phyloP scores from a whole-genome alignment of 768 basidiomycete species.

The Naematelia aurantialba region DNA sequence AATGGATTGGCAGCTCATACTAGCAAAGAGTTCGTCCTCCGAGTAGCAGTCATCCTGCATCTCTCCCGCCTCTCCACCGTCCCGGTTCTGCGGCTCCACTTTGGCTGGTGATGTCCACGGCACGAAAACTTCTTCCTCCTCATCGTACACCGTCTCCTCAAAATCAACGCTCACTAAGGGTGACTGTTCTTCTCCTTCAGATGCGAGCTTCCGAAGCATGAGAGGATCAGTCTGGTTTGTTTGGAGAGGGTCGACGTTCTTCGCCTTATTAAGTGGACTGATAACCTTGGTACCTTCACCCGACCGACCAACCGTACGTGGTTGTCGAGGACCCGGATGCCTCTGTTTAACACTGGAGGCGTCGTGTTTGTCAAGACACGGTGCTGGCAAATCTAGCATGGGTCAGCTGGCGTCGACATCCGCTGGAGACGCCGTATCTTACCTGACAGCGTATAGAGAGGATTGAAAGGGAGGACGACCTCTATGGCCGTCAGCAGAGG shows the following conservation, averaged over 20 bases:
- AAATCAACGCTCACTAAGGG: slow-evolving; percentile 7
- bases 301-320: too few relatives aligned
- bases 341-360: too few relatives aligned
- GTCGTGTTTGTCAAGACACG: too few relatives aligned
- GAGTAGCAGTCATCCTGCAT: slow-evolving; percentile 25
- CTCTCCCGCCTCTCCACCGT: slow-evolving; percentile 8
- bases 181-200: neutral
- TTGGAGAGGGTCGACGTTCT: too few relatives aligned
- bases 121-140: slow-evolving; percentile 16
- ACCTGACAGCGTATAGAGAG: slow-evolving; percentile 29
- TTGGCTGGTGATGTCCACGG: slow-evolving; percentile 5
- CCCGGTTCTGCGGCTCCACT: neutral
- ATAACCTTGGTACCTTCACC: too few relatives aligned
- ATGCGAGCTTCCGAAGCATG: slow-evolving; percentile 10
- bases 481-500: slow-evolving; percentile 9
- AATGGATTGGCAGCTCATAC: slow-evolving; percentile 1
- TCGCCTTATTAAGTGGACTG: too few relatives aligned
- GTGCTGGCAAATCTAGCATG: too few relatives aligned
- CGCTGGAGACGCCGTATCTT: too few relatives aligned
- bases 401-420: too few relatives aligned
- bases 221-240: too few relatives aligned
- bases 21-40: slow-evolving; percentile 23
- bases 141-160: slow-evolving; percentile 20
- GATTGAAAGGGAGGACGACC: slow-evolving; percentile 28
- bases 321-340: too few relatives aligned